These are phyloP conservation scores for Brassica nigra DNA, from an alignment of 345 rosid species.

Conservation along the genomic window DNA sequence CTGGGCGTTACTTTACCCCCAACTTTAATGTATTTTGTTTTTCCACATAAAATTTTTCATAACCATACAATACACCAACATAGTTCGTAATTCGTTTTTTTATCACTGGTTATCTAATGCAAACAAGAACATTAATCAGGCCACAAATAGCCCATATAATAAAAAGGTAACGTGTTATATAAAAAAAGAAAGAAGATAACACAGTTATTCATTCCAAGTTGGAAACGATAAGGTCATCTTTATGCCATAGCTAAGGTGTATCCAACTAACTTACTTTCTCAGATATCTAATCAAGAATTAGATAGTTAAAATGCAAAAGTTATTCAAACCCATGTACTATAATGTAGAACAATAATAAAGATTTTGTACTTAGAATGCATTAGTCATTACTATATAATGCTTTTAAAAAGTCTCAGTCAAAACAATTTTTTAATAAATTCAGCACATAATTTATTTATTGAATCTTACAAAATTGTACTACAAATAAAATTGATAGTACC, in stretches of 20 bases:
- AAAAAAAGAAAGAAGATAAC: not conserved
- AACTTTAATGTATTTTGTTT: slow-evolving; percentile 13
- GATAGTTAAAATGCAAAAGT: not conserved
- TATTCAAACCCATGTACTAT: not conserved
- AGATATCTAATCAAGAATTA: not conserved
- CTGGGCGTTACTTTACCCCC: slow-evolving; percentile 11
- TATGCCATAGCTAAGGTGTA: not conserved
- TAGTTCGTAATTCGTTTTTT: not conserved
- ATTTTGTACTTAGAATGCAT: too few species aligned
- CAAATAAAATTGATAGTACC: too few species aligned
- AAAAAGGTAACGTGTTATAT: not conserved
- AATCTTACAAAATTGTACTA: too few species aligned
- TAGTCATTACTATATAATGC: too few species aligned
- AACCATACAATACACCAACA: not conserved
- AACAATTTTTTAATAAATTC: not conserved
- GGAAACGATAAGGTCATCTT: not conserved
- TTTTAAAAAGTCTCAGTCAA: not conserved
- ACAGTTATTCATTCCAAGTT: not conserved
- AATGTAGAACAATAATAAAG: too few species aligned
- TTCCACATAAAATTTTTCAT: slow-evolving; percentile 5
- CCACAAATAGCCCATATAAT: not conserved
- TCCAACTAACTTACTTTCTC: not conserved
- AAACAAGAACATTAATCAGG: not conserved
- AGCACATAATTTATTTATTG: not conserved
- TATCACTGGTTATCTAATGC: not conserved